Conservation (phyloP, 2,329 filamentous ascomycete species). For the Neofusicoccum kwambonambiense region DNA sequence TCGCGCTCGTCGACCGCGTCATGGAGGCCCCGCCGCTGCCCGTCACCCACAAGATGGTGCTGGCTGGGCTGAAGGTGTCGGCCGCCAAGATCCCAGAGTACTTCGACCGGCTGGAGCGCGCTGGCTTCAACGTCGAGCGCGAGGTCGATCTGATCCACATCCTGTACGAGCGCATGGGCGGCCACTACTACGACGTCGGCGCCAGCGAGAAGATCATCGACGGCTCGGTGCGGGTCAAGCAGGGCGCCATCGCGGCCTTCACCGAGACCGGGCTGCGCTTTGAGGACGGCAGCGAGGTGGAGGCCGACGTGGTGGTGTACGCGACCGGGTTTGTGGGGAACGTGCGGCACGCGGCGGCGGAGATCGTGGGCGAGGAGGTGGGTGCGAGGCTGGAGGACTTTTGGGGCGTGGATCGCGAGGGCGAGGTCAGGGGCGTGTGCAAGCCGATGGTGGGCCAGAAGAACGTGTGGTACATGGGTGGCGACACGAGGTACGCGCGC, state of each 20-base stretch:
- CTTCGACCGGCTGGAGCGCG: conserved; percentile 43
- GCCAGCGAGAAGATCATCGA: conserved; percentile 42
- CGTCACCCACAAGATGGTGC: conserved; percentile 24
- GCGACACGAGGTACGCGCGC: conserved; percentile 41
- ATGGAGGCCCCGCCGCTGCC: neutral
- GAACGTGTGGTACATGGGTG: conserved; percentile 47
- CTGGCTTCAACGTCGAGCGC: conserved; percentile 44
- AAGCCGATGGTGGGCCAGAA: conserved; percentile 31
- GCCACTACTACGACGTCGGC: conserved; percentile 51
- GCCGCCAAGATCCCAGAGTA: conserved; percentile 35
- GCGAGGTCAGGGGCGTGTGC: conserved; percentile 47
- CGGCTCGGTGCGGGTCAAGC: conserved; percentile 48
- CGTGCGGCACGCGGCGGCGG: conserved; percentile 39
- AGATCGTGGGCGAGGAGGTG: conserved; percentile 43
- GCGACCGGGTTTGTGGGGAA: conserved; percentile 48
- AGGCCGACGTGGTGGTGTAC: conserved; percentile 49
- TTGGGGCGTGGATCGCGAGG: conserved; percentile 48
- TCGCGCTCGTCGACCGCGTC: conserved; percentile 28
- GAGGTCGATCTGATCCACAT: conserved; percentile 37
- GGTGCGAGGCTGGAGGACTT: conserved; percentile 44
- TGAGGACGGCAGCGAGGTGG: conserved; percentile 42
- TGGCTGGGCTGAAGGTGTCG: conserved; percentile 25
- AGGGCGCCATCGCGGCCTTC: conserved; percentile 36
- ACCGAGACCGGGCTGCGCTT: conserved; percentile 44
- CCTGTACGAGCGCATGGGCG: conserved; percentile 42